A percentile compares a stretch with the other conserved stretches of the same genome.
These are phyloP conservation scores for Galeopsis tetrahit DNA, from an alignment of 257 asterid genomes.

Conservation along the genomic window DNA sequence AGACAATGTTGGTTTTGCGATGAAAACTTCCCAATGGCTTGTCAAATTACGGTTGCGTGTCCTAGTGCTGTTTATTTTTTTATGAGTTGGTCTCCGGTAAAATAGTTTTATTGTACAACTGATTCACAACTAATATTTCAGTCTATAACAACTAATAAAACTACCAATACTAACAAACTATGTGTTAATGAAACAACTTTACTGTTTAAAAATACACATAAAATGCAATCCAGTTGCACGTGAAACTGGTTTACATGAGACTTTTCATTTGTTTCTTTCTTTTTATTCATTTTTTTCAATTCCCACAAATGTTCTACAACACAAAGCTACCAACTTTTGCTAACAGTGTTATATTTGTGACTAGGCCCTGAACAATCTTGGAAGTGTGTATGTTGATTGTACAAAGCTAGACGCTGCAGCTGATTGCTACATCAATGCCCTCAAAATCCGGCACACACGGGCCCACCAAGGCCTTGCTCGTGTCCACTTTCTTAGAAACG, in stretches of 20 bases:
- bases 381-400: slow-evolving; percentile 92
- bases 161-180: too few species aligned
- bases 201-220: too few species aligned
- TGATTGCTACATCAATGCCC: slow-evolving; percentile 97
- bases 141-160: too few species aligned
- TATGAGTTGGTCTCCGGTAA: background rate
- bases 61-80: background rate
- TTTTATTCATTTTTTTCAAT: background rate
- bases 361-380: slow-evolving; percentile 97
- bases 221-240: too few species aligned
- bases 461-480: slow-evolving; percentile 99
- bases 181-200: too few species aligned
- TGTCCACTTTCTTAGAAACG: slow-evolving; percentile 81
- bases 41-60: background rate
- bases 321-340: background rate
- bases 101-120: too few species aligned
- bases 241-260: too few species aligned
- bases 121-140: too few species aligned
- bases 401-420: slow-evolving; percentile 90
- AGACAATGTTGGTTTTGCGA: background rate
- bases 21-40: background rate
- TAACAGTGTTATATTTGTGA: slow-evolving; percentile 16
- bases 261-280: background rate
- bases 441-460: slow-evolving; percentile 88
- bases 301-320: background rate